Percentiles rank a stretch among this genome's conserved stretches.
Evolutionary conservation across 495 filamentous ascomycete genomes (phyloP).

Genomic region (Bacidia rubella): DNA sequence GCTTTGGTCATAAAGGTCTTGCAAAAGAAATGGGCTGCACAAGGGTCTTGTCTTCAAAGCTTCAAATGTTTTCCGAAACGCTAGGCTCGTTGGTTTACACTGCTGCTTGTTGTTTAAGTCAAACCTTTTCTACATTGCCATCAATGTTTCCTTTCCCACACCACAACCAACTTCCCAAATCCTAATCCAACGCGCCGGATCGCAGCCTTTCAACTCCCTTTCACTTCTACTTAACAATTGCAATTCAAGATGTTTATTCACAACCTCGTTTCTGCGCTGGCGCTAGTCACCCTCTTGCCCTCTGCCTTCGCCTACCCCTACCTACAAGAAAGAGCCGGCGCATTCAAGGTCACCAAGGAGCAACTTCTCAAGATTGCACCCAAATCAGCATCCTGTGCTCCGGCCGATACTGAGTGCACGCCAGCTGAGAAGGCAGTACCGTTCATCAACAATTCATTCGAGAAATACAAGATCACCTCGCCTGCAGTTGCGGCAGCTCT

Average conservation of each 20-base stretch:
- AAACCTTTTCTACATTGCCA: not conserved
- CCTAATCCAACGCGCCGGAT: too few species aligned
- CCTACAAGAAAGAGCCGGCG: not conserved
- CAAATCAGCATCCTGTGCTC: slow-evolving; percentile 29
- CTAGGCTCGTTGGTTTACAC: not conserved
- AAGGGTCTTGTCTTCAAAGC: not conserved
- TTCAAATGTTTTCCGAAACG: not conserved
- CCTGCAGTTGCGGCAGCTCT: slow-evolving; percentile 49
- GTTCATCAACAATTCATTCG: slow-evolving; percentile 40
- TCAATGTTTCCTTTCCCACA: not conserved
- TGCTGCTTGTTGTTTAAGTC: too few species aligned
- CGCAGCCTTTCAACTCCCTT: too few species aligned
- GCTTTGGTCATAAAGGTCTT: not conserved
- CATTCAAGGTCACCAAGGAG: slow-evolving; percentile 25
- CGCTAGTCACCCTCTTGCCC: slow-evolving; percentile 4
- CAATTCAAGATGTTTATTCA: not conserved
- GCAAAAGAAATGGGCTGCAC: not conserved
- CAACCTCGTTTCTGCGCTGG: slow-evolving; percentile 6
- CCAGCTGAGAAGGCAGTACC: slow-evolving; percentile 50
- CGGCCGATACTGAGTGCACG: slow-evolving; percentile 43
- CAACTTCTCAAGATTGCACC: slow-evolving; percentile 41
- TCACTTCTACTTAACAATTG: too few species aligned
- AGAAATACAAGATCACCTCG: slow-evolving; percentile 38
- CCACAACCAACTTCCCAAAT: not conserved
- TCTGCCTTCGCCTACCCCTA: not conserved